These are phyloP conservation scores for Nematodospora anomalae DNA, from an alignment of 1,139 yeast species.

Conservation along the genomic window DNA sequence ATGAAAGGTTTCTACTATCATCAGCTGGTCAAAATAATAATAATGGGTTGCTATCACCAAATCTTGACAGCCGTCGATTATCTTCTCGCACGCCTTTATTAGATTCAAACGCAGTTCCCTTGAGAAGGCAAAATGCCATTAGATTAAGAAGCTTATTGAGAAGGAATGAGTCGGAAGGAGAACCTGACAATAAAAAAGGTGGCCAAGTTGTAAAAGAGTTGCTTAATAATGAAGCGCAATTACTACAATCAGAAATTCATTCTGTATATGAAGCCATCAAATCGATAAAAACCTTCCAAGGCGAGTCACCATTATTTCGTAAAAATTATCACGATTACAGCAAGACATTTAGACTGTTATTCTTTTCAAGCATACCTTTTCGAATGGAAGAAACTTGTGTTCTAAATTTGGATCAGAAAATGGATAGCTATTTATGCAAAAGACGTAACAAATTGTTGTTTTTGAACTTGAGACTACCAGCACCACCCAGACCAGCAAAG, in stretches of 20 bases:
- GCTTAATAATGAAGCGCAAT: slow-evolving; percentile 14
- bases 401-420: slow-evolving; percentile 20
- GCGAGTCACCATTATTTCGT: slow-evolving; percentile 12
- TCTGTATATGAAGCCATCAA: slow-evolving; percentile 3
- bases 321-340: slow-evolving; percentile 6
- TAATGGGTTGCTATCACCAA: slow-evolving; percentile 4
- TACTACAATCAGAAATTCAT: slow-evolving; percentile 15
- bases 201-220: slow-evolving; percentile 3
- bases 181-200: slow-evolving; percentile 3
- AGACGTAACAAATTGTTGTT: slow-evolving; percentile 20
- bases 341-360: slow-evolving; percentile 5
- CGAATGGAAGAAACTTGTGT: slow-evolving; percentile 3
- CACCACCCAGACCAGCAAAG: slow-evolving; percentile 6
- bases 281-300: slow-evolving; percentile 2
- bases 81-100: neutral
- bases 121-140: slow-evolving; percentile 24
- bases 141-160: slow-evolving; percentile 12
- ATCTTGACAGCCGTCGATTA: slow-evolving; percentile 1
- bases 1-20: slow-evolving; percentile 27
- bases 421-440: slow-evolving; percentile 23
- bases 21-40: slow-evolving; percentile 29
- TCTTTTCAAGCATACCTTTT: slow-evolving; percentile 7
- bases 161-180: slow-evolving; percentile 2
- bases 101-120: slow-evolving; percentile 13
- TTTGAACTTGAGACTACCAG: slow-evolving; percentile 7